Evolutionary conservation across 192 early-diverging fungal genomes (phyloP), one percentile per base, ranked within the genome.

Genomic region (Coemansia javaensis): DNA sequence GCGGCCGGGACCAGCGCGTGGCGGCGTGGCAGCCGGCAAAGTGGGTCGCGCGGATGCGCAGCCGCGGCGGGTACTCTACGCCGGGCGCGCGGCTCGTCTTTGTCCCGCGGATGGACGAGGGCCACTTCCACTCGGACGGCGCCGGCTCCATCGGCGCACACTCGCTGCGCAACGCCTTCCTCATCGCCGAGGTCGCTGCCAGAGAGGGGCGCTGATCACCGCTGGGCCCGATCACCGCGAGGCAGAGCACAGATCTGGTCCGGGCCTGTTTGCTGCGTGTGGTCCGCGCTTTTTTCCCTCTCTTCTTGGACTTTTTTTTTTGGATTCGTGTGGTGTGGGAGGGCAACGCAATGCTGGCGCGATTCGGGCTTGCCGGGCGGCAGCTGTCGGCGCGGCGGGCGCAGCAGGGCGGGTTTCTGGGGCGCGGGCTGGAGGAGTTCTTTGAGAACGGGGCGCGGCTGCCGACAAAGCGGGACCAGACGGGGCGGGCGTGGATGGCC

Each of bases 21-120:
- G 72, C 79, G 18, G 85, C 80, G 32, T 91, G 83, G 66, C 90
- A 96, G 49, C 87, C 90, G 1, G 53, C 88, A n/a, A 94, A 96
- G 56, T 96, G 79, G 65, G 84, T 93, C 24, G 89, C 93, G 8
- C 76, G 85, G 10, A 40, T 94, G 28, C 74, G 85, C 56, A 77
- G 45, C 31, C 24, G 32, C 11, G 63, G 63, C n/a, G 41, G 58
- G 17, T 61, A 73, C 16, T 25, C 56, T 1, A 25, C 16, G 14
- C 1, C 21, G 24, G n/a, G 12, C 25, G 13, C 23, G 10, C 28
- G 49, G 47, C 58, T 73, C 11, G 12, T 73, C 13, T 62, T 73
- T 35, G 21, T 51, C 14, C 34, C 70, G 6, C 24, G 41, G 32
- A 53, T 61, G 50, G 22, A 47, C 13, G 54, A 51, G 5, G 70